Conservation (phyloP, 257 asterid genomes). For the Ajuga chamaepitys region DNA sequence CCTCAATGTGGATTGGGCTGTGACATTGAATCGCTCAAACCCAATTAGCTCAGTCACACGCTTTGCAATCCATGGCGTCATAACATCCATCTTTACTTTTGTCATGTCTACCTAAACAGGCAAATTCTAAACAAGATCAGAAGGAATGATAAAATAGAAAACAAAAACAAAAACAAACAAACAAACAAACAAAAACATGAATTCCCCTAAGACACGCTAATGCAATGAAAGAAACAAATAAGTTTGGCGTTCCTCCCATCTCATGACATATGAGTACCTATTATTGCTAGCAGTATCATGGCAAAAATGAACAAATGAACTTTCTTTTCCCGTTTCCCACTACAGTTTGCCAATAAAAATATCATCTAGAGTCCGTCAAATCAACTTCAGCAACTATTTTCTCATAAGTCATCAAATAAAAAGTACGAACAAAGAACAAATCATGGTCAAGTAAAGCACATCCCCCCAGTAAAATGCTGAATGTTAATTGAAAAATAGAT, state of each 20-base stretch:
- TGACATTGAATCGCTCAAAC: too few relatives aligned
- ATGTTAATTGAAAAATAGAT: neutral
- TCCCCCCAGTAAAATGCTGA: neutral
- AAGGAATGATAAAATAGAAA: neutral
- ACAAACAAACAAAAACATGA: neutral
- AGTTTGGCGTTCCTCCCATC: neutral
- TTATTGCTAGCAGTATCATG: neutral
- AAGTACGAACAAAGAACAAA: too few relatives aligned
- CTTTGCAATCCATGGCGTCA: conserved; percentile 97
- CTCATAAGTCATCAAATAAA: neutral
- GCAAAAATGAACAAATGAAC: neutral
- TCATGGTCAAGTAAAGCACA: neutral
- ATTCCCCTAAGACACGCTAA: neutral
- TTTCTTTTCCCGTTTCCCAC: neutral
- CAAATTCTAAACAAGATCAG: too few relatives aligned
- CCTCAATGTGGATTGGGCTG: too few relatives aligned
- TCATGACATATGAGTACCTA: conserved; percentile 1
- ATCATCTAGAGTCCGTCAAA: conserved; percentile 6
- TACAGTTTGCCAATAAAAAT: neutral
- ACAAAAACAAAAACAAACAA: conserved; percentile 4
- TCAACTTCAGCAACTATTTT: conserved; percentile 6
- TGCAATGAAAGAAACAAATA: conserved; percentile 3
- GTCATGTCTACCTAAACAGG: conserved; percentile 78
- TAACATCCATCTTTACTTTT: conserved; percentile 84
- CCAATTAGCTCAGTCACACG: conserved; percentile 97